Evolutionary conservation across 2,329 filamentous ascomycete genomes (phyloP), one percentile per base, ranked within the genome.

Genomic region (Helicocarpus griseus): DNA sequence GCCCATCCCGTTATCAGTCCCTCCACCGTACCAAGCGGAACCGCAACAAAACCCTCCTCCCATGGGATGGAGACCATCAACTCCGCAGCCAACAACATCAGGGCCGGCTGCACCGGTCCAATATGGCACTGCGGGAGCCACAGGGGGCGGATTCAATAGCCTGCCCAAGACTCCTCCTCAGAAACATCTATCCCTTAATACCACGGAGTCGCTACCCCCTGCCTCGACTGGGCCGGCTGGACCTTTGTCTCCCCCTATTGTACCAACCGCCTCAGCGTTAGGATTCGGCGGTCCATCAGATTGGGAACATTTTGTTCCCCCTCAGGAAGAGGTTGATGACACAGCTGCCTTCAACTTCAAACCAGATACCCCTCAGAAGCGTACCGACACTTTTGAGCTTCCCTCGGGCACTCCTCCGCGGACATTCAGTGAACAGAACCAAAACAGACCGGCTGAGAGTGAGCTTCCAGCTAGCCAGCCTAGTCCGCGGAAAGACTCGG

Each of bases 241-340:
- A 45, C 47, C 49, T 4, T 49, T 36, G n/a, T 50, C 51, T 29
- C 43, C 50, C 29, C 31, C 36, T 33, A 26, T 54, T 29, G 49
- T 46, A n/a, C 19, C 51, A 35, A 50, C 49, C 19, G 46, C 52
- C 41, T 70, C 71, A 39, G 69, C 67, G 11, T 56, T 75, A 31
- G 71, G 71, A 1, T 57, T 58, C 40, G 70, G 71, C 3, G 65
- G 66, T 1, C 73, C 72, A 4, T 75, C 73, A 3, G 73, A 74
- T 53, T 75, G 73, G 73, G 72, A 75, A 54, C 68, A 73, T 57
- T 65, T 73, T 51, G 60, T 61, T 4, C 59, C 63, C n/a, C 58
- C 59, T 6, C 61, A 62, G 6, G 67, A 63, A 24, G 62, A 68
- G 21, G 57, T 72, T 39, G 69, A 73, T 49, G 70, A 73, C 43